Base-by-base conservation (phyloP, 2,329 filamentous ascomycete species). In the Cladophialophora bantiana region DNA sequence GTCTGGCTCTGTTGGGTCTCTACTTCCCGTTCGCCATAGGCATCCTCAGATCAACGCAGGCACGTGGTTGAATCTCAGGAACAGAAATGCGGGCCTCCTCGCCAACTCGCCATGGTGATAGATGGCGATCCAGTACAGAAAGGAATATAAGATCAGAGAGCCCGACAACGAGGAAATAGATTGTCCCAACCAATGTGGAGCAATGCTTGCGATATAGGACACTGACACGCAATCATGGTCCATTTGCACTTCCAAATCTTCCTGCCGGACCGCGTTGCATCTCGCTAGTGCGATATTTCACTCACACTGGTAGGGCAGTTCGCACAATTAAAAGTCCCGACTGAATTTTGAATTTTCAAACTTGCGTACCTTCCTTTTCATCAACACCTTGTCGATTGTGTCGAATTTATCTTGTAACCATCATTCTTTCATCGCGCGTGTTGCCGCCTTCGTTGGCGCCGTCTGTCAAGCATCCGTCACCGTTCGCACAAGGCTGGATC, bases 231-330 rank as follows among this genome's bases (percentile, higher is more conserved):
- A 10, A 3, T 26, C 45, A 10, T 26, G 45, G 45, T 26, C 45
- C 52, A 36, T 20, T 18, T 55, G 52, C 52, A 55, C 52, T 26
- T 2, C 34, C 52, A 26, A 4, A 50, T 50, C 45, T 36, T 35
- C 34, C 20, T 55, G 34, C 52, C 52, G 13, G 20, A 35, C 59
- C 42, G 35, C 18, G 58, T 13, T 36, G 35, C 26, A 3, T 26
- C n/a, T 50, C 45, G 45, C 45, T 38, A 52, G 12, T 35, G 42
- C 32, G 4, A 10, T 38, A 10, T 61, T 32, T 61, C 59, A 48
- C 34, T 53, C 42, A 36, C 32, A 48, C 32, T 12, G 9, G 12
- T 12, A 45, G 34, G 26, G 42, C 45, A 48, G 18, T 50, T 31
- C 59, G 13, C 59, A 36, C 42, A 9, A 34, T 42, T 2, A 35